Evolutionary conservation across 768 basidiomycete genomes (phyloP), one percentile per base, ranked within the genome.

Genomic region (Pleurotus cornucopiae): DNA sequence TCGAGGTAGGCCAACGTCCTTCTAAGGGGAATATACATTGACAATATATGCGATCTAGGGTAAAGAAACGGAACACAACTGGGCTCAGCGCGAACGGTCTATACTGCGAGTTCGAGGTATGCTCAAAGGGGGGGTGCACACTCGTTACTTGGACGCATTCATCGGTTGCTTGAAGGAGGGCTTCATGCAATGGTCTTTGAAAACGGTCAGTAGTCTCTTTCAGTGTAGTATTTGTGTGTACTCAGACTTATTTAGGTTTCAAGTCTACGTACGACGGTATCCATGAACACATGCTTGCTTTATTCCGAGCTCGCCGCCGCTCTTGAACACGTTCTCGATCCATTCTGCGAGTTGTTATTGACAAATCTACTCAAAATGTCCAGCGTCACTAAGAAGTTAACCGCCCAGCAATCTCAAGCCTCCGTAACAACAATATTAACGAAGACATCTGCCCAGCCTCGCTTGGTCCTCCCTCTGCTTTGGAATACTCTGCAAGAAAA

Each of bases 51-150:
- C 46, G 46, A 34, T 55, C 2, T 59, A 94, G 88, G 97, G 96
- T n/a, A 96, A 84, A 72, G 96, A 99, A 73, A 89, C 90, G 1
- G 96, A 99, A 67, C 91, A 95, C 60, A 99, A 99, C 63, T 99
- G 96, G 96, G 77, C 82, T 43, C 73, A 77, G 25, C 81, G 96
- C 57, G 96, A 99, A 59, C 80, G 79, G 61, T 79, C 88, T 7
- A 78, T 95, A 58, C 76, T 82, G 43, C 80, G 84, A 14, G 88
- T 98, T 6, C 82, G 94, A 44, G 91, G 94, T 14, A 93, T 97
- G 90, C 71, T 98, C 55, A 88, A 86, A 65, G 93, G 93, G 23
- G 91, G 90, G 39, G 88, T 89, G 2, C 85, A 91, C 67, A 67
- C 75, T 30, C 82, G 89, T 55, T 94, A 85, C 66, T 67, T 76